Conservation (phyloP, 805 yeast species). For the Scheffersomyces ergatensis region DNA sequence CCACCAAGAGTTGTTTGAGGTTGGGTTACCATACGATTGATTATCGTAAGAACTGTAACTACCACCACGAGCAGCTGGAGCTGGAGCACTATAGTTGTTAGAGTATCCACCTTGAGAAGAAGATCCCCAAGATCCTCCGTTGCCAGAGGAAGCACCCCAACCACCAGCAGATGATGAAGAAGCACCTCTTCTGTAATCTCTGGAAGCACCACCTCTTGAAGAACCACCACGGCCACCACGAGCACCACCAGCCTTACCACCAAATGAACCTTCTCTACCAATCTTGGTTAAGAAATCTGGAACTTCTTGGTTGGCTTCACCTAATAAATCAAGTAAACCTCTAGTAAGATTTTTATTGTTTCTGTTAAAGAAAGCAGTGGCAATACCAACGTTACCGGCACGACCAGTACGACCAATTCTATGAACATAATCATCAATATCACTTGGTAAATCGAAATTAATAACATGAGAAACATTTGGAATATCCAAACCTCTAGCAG, state of each 20-base stretch:
- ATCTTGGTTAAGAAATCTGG: constrained; percentile 84
- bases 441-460: constrained; percentile 95
- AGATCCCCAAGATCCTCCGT: constrained; percentile 17
- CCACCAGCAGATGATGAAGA: constrained; percentile 25
- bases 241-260: constrained; percentile 40
- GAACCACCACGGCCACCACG: constrained; percentile 54
- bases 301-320: constrained; percentile 97
- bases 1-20: constrained; percentile 42
- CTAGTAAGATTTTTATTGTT: constrained; percentile 85
- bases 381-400: constrained; percentile 99
- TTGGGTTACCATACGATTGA: constrained; percentile 35
- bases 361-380: constrained; percentile 98
- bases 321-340: constrained; percentile 80
- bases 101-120: constrained; percentile 1
- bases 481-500: constrained; percentile 99
- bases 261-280: constrained; percentile 68
- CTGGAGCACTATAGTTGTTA: constrained; percentile 13
- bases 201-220: constrained; percentile 49
- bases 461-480: constrained; percentile 98
- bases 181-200: constrained; percentile 47
- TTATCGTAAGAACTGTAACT: constrained; percentile 18
- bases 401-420: constrained; percentile 99
- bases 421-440: constrained; percentile 97
- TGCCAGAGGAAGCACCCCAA: constrained; percentile 14
- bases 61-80: background rate